A percentile compares a stretch with the other conserved stretches of the same genome.
These are phyloP conservation scores for Ceratobasidium sp. DNA, from an alignment of 1,284 basidiomycete species.

Conservation along the genomic window DNA sequence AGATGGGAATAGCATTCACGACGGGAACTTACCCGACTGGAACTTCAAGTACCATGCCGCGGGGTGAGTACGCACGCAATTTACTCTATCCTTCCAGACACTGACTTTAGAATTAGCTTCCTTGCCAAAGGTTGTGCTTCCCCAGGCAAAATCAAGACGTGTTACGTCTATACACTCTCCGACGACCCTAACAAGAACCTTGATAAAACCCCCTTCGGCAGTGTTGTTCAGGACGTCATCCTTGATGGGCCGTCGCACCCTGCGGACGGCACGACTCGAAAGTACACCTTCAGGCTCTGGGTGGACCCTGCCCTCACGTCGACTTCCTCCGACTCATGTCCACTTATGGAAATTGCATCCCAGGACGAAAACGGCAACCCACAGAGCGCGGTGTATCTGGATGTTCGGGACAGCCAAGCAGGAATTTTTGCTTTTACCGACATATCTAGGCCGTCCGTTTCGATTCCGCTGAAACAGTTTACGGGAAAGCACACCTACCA, in stretches of 20 bases:
- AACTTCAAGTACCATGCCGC: slow-evolving; percentile 28
- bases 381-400: slow-evolving; percentile 25
- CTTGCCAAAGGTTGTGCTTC: slow-evolving; percentile 25
- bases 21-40: slow-evolving; percentile 26
- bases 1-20: neutral
- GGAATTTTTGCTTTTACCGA: slow-evolving; percentile 41
- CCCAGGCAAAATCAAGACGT: slow-evolving; percentile 17
- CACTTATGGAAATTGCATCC: slow-evolving; percentile 33
- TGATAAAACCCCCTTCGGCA: neutral
- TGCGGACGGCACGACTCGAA: slow-evolving; percentile 11
- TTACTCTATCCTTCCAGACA: neutral
- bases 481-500: slow-evolving; percentile 26
- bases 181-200: slow-evolving; percentile 28
- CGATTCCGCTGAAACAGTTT: slow-evolving; percentile 24
- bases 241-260: slow-evolving; percentile 19
- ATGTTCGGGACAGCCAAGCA: slow-evolving; percentile 31
- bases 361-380: slow-evolving; percentile 6
- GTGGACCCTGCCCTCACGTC: slow-evolving; percentile 27
- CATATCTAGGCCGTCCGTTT: slow-evolving; percentile 27
- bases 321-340: neutral
- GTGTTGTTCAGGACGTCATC: neutral
- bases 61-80: neutral
- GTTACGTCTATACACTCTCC: slow-evolving; percentile 34
- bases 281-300: slow-evolving; percentile 31
- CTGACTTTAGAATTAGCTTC: slow-evolving; percentile 16